Percentiles rank a stretch among this genome's conserved stretches.
Conservation (phyloP, 2,329 filamentous ascomycete genomes). For the Aureobasidium namibiae region DNA sequence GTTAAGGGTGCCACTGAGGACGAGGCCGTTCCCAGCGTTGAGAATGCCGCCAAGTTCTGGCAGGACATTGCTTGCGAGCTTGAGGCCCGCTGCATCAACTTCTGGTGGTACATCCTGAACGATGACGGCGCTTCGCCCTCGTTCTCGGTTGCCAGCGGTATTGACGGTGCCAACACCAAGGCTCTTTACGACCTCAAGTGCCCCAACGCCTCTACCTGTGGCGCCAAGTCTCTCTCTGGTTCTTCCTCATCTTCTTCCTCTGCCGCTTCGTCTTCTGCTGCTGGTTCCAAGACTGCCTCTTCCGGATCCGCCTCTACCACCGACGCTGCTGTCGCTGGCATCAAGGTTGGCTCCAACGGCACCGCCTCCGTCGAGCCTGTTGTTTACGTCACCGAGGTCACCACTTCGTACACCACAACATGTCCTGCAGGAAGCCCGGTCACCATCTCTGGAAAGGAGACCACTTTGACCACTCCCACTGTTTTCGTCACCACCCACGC, state of each 20-base stretch:
- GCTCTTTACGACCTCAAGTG: slow-evolving; percentile 59
- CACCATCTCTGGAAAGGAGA: slow-evolving; percentile 9
- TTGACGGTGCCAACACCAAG: slow-evolving; percentile 36
- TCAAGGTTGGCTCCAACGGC: not conserved
- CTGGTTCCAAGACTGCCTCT: slow-evolving; percentile 4
- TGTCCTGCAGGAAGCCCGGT: not conserved
- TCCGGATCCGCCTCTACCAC: slow-evolving; percentile 2
- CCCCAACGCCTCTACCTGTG: slow-evolving; percentile 17
- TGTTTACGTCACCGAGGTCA: slow-evolving; percentile 9
- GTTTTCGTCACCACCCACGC: slow-evolving; percentile 4
- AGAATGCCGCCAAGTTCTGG: slow-evolving; percentile 73
- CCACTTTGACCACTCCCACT: slow-evolving; percentile 10
- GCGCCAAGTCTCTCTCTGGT: slow-evolving; percentile 12
- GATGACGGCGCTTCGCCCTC: slow-evolving; percentile 52
- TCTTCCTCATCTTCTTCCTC: slow-evolving; percentile 12
- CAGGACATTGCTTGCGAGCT: slow-evolving; percentile 64
- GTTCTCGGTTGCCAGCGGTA: slow-evolving; percentile 60
- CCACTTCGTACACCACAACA: slow-evolving; percentile 5
- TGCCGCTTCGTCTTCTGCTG: slow-evolving; percentile 2
- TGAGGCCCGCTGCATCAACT: slow-evolving; percentile 47
- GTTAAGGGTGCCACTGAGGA: slow-evolving; percentile 58
- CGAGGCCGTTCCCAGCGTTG: slow-evolving; percentile 52
- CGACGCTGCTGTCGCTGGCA: not conserved
- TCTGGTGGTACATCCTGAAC: slow-evolving; percentile 72
- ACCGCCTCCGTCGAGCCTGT: slow-evolving; percentile 2